A percentile compares a stretch with the other conserved stretches of the same genome.
These are phyloP conservation scores for Tripterygium wilfordii DNA, from an alignment of 177 flowering plant species.

Conservation along the genomic window DNA sequence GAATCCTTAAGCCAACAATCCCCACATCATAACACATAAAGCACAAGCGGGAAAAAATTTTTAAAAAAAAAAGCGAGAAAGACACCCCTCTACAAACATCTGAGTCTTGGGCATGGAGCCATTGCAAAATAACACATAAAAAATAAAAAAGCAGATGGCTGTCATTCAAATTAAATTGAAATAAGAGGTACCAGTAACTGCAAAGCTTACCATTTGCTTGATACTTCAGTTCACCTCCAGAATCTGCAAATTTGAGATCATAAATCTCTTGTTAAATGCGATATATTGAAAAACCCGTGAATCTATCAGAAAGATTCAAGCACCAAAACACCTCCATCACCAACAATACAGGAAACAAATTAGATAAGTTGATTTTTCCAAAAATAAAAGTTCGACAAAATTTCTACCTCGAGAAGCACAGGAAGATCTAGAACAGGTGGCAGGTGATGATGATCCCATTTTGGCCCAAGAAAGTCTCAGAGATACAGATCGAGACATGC, in stretches of 20 bases:
- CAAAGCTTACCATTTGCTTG: slow-evolving; percentile 24
- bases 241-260: slow-evolving; percentile 15
- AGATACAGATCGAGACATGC: slow-evolving; percentile 6
- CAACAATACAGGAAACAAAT: no score
- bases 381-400: no score
- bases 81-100: no score
- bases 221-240: slow-evolving; percentile 14
- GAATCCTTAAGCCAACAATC: no score
- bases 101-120: no score
- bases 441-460: slow-evolving; percentile 20
- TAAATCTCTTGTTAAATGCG: no score
- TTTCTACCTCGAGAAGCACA: slow-evolving; percentile 29
- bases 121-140: no score
- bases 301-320: not conserved
- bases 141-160: not conserved
- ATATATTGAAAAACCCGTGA: not conserved
- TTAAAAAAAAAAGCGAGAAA: no score
- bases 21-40: no score
- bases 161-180: no score
- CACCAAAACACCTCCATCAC: not conserved
- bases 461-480: slow-evolving; percentile 9
- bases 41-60: no score
- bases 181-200: not conserved
- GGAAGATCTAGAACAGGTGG: slow-evolving; percentile 19
- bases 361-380: no score